Percentiles rank a stretch among this genome's conserved stretches.
phyloP scores from a whole-genome alignment of 352 stramenopile species.

The Phytophthora litchii region DNA sequence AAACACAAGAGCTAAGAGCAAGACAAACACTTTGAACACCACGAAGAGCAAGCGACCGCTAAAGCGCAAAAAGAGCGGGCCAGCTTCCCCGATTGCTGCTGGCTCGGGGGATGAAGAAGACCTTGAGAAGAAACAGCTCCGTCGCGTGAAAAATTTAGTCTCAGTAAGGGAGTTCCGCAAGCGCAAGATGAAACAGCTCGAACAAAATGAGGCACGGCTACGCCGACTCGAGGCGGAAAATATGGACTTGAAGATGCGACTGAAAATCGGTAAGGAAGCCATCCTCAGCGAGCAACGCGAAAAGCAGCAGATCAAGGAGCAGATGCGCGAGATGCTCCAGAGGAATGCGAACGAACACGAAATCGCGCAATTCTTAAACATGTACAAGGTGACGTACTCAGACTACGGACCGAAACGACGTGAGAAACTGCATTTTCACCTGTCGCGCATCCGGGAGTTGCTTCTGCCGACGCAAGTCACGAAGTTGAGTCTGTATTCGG shows the following conservation, averaged over 20 bases:
- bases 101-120: conserved; percentile 38
- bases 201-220: conserved; percentile 70
- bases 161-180: conserved; percentile 81
- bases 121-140: conserved; percentile 60
- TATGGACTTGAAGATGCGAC: conserved; percentile 78
- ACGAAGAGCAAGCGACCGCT: conserved; percentile 29
- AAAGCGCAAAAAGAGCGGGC: conserved; percentile 35
- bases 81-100: conserved; percentile 12
- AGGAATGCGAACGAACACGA: conserved; percentile 71
- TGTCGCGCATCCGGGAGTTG: conserved; percentile 71
- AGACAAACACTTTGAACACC: background rate
- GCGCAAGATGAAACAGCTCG: conserved; percentile 75
- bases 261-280: conserved; percentile 85
- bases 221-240: conserved; percentile 76
- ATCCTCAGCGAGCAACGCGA: conserved; percentile 74
- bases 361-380: conserved; percentile 79
- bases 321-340: conserved; percentile 81
- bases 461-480: conserved; percentile 80
- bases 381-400: conserved; percentile 86
- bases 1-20: conserved; percentile 20
- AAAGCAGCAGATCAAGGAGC: conserved; percentile 81
- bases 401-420: conserved; percentile 78
- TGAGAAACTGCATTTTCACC: conserved; percentile 78
- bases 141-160: conserved; percentile 75
- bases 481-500: conserved; percentile 78